Conservation (phyloP, 306 rosid species). For the Psophocarpus tetragonolobus region DNA sequence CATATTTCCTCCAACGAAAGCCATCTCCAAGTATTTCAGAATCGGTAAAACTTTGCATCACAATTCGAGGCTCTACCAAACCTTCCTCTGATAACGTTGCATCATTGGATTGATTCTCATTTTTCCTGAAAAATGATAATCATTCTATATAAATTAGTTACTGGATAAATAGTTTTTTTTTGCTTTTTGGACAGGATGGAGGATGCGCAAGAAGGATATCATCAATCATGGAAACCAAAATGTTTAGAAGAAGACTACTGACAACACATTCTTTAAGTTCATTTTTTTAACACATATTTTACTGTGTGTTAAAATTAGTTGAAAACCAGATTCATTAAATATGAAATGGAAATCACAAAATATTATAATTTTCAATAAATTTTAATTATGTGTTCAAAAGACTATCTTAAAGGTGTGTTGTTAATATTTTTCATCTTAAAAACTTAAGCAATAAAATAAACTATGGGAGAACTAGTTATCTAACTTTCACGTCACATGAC, state of each 20-base stretch:
- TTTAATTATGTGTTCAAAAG: no score
- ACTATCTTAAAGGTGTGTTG: no score
- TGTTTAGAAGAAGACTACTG: no score
- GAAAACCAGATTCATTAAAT: no score
- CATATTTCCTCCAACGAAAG: slow-evolving; percentile 98
- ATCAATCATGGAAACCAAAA: neutral
- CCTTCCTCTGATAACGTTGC: slow-evolving; percentile 58
- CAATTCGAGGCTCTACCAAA: slow-evolving; percentile 53
- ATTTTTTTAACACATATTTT: no score
- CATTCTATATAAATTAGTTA: slow-evolving; percentile 1
- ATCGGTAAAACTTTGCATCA: slow-evolving; percentile 64
- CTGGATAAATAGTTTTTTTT: neutral
- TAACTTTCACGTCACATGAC: neutral
- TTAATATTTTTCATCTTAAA: no score
- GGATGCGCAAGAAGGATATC: neutral
- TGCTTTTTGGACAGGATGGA: neutral
- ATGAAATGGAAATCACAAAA: no score
- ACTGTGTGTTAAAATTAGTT: no score
- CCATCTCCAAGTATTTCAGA: slow-evolving; percentile 74
- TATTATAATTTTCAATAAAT: no score
- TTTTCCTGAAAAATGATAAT: slow-evolving; percentile 57
- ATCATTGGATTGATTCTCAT: slow-evolving; percentile 59
- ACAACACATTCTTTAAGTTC: no score
- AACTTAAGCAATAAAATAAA: no score
- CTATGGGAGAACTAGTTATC: no score